Base-by-base conservation (phyloP, 2,329 filamentous ascomycete genomes). In the Fusarium dimerum region DNA sequence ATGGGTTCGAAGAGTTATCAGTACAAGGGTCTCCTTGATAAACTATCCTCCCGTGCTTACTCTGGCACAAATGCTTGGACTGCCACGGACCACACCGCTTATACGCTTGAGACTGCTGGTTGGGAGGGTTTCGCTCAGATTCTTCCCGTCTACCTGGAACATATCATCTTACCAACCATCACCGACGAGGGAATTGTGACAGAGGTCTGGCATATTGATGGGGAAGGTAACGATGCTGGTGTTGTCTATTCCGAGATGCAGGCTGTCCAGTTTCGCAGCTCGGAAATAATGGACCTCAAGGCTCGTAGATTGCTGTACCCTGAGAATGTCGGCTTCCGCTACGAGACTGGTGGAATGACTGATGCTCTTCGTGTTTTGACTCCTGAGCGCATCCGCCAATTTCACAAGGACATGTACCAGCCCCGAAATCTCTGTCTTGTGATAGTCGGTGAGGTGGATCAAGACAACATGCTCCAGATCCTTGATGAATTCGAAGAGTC, bases 221-320 rank as follows among this genome's bases (percentile, higher is more conserved):
- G 91, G 15, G 85, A 90, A 61, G 94, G 94, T 51, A 89, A 97
- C 58, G 94, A 99, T 79, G 94, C 94, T 40, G 94, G 92, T 57
- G 92, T 97, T 2, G 94, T 99, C 9, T 99, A 99, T 73, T 97
- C 93, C 0, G 94, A 99, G 73, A 99, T 99, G 94, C 94, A 99
- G 73, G 94, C 87, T 20, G 86, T 96, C 2, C 89, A 97, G 68
- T 96, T 96, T 68, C 87, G 85, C 47, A 86, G 89, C 60, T 78
- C 81, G 8, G 91, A 96, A 69, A 83, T 97, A 52, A 96, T 97
- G 83, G 90, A 96, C 59, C 78, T 97, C 51, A 83, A 84, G 59
- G 87, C 90, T 47, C 87, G 90, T 40, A 85, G 90, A 3, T 76
- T 94, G 42, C 77, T 96, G 36, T 99, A 97, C 64, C 92, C 92